These are phyloP conservation scores for Aureobasidium lini DNA, from an alignment of 2,329 filamentous ascomycete genomes.

Conservation along the genomic window DNA sequence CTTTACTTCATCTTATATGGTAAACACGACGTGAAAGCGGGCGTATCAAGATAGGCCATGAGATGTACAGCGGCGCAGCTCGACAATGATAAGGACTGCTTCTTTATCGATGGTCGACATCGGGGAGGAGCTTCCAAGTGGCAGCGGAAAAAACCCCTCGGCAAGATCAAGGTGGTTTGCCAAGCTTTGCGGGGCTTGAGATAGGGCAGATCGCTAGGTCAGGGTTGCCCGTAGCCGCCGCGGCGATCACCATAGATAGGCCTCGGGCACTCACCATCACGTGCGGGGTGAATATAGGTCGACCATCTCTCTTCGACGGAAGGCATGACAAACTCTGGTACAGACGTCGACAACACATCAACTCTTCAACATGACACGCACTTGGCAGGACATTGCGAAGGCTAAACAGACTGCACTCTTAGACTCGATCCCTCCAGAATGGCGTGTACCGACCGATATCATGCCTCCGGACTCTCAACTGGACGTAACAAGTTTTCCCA, in stretches of 20 bases:
- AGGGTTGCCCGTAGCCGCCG: conserved; percentile 1
- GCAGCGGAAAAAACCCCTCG: background rate
- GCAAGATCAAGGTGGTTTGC: conserved; percentile 5
- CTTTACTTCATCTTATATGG: background rate
- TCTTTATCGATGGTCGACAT: background rate
- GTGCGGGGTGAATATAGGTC: background rate
- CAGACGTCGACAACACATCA: background rate
- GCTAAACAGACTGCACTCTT: background rate
- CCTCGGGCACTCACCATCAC: conserved; percentile 8
- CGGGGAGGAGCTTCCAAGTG: background rate
- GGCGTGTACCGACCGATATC: conserved; percentile 47
- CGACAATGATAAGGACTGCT: background rate
- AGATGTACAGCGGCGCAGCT: background rate
- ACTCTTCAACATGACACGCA: background rate
- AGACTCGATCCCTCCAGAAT: conserved; percentile 50
- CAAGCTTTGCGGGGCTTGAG: conserved; percentile 7
- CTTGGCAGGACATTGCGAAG: conserved; percentile 13
- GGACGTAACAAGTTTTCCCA: conserved; percentile 51
- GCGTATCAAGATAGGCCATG: conserved; percentile 8
- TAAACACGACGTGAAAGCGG: background rate
- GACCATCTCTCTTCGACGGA: background rate
- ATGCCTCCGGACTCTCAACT: conserved; percentile 48
- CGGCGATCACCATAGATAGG: background rate
- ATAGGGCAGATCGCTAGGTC: conserved; percentile 2
- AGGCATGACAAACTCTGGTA: background rate